phyloP scores from a whole-genome alignment of 306 rosid genomes.

The Astragalus glycyphyllos region DNA sequence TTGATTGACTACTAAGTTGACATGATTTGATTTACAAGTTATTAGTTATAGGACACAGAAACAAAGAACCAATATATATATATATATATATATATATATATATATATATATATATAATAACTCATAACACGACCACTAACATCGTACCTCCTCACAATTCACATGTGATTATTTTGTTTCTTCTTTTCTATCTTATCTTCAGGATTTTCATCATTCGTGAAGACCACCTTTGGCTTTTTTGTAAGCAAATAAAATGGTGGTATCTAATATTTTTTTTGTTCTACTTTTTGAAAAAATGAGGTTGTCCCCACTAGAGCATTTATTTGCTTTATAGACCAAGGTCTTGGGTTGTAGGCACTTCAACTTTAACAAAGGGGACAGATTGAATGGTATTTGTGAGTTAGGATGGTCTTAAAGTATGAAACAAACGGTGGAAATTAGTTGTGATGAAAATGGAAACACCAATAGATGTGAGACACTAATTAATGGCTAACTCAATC shows the following conservation, averaged over 20 bases:
- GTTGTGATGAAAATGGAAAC: slow-evolving; percentile 27
- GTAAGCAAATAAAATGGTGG: slow-evolving; percentile 19
- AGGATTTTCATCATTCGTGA: slow-evolving; percentile 32
- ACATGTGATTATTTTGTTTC: neutral
- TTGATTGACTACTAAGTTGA: slow-evolving; percentile 44
- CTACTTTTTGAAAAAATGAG: slow-evolving; percentile 42
- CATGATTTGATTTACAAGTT: slow-evolving; percentile 47
- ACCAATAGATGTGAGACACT: slow-evolving; percentile 37
- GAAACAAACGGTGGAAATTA: slow-evolving; percentile 44
- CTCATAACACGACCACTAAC: slow-evolving; percentile 43
- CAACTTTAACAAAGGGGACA: slow-evolving; percentile 52
- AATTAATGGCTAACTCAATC: slow-evolving; percentile 32
- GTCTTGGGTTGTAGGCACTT: slow-evolving; percentile 43
- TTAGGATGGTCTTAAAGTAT: slow-evolving; percentile 46
- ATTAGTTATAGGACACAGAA: slow-evolving; percentile 24
- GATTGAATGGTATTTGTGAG: slow-evolving; percentile 45
- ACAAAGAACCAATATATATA: slow-evolving; percentile 9
- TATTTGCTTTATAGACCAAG: slow-evolving; percentile 37
- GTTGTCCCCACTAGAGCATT: slow-evolving; percentile 49
- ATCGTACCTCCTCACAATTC: slow-evolving; percentile 44
- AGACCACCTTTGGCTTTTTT: slow-evolving; percentile 28
- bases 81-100: slow-evolving; percentile 14
- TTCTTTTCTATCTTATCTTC: slow-evolving; percentile 25
- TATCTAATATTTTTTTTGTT: slow-evolving; percentile 27
- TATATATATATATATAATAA: slow-evolving; percentile 1